Base-by-base conservation (phyloP, 2,329 filamentous ascomycete species). In the Arthrocladium fulminans region DNA sequence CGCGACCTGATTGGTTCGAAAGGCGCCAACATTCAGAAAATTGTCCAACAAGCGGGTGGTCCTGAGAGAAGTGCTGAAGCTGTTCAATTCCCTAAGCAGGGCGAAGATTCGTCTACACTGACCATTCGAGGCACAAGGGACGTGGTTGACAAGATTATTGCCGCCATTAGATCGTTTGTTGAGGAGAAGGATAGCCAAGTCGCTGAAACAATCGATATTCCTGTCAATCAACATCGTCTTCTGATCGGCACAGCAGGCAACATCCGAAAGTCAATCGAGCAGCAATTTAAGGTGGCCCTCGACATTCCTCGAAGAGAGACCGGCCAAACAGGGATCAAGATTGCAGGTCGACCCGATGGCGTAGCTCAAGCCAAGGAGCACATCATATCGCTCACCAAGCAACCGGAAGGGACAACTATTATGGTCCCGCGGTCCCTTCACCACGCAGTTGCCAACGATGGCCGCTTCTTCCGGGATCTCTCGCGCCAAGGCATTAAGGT, bases 211-310 rank as follows among this genome's bases (percentile, higher is more conserved):
- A 63, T 96, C 22, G 88, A 96, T 27, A 82, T 98, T 29, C 86
- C 89, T 13, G 81, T 83, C 10, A 85, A 92, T 59, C 94, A 96
- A 73, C 94, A 98, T 66, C 79, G 89, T 47, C 76, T 86, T 7
- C 76, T 98, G 20, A 97, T 98, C 61, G 92, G 92, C 35, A 87
- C 88, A 49, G 88, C 88, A 54, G 92, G 94, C 54, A 88, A 95
- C 57, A 82, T 81, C 42, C 86, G 94, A 65, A 85, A 86, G 54
- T 79, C 84, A 55, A 76, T 98, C 22, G 92, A 98, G 72, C 76
- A 83, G 30, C 80, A 89, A 63, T 94, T 96, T 71, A 82, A 80
- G 49, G 83, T 98, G 46, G 81, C 83, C 6, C 80, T 98, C 54
- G 90, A 97, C 61, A 85, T 98, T 51, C 92, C 92, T 19, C 85